Evolutionary conservation across 2,329 filamentous ascomycete genomes (phyloP).

Genomic region (Claviceps africana): DNA sequence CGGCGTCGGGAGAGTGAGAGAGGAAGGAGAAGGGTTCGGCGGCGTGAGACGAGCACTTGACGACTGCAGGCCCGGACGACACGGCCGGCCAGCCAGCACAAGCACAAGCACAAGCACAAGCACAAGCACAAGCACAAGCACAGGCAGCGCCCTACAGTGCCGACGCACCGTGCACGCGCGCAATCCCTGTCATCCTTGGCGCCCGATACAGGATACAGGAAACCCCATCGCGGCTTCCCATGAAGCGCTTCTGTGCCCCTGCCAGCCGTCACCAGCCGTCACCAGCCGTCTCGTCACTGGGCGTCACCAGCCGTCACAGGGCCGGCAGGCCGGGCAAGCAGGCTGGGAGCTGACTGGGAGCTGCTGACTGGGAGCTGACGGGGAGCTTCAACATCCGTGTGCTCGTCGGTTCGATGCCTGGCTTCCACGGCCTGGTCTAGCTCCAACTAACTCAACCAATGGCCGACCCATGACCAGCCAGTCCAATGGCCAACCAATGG

Average conservation of each 20-base stretch:
- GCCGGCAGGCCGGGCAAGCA: no score
- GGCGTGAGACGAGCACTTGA: background rate
- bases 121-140: background rate
- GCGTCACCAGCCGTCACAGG: background rate
- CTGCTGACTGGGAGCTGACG: background rate
- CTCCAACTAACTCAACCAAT: background rate
- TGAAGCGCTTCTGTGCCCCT: background rate
- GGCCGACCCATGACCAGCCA: background rate
- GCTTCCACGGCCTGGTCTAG: background rate
- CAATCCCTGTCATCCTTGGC: background rate
- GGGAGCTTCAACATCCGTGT: no score
- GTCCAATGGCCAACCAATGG: background rate
- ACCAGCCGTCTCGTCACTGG: no score
- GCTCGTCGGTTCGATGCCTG: no score
- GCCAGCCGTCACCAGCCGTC: background rate
- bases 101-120: no score
- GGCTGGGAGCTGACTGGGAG: no score
- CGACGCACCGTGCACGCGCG: constrained; percentile 3
- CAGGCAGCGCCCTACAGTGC: constrained; percentile 6
- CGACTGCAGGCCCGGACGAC: constrained; percentile 5
- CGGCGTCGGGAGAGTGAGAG: constrained; percentile 10
- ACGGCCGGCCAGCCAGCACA: background rate
- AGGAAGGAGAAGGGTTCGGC: constrained; percentile 12
- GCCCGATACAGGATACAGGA: constrained; percentile 5
- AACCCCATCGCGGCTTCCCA: constrained; percentile 1